phyloP scores from a whole-genome alignment of 352 stramenopile genomes.

The Elongisporangium senticosum region DNA sequence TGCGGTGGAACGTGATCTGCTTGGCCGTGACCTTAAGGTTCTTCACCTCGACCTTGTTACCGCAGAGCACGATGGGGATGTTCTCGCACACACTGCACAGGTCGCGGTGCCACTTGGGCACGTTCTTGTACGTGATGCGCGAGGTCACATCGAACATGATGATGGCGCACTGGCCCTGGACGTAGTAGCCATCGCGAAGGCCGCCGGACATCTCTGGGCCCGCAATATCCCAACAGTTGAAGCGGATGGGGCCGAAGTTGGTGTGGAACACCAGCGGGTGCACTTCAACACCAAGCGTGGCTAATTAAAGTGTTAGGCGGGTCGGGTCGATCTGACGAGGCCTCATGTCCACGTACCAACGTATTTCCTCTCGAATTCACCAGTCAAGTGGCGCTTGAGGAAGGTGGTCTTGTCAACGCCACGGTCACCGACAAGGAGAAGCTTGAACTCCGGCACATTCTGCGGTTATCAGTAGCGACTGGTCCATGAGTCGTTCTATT shows the following conservation, averaged over 20 bases:
- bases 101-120: slow-evolving; percentile 99
- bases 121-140: slow-evolving; percentile 99
- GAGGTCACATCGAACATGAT: slow-evolving; percentile 99
- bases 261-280: slow-evolving; percentile 99
- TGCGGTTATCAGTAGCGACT: slow-evolving; percentile 8
- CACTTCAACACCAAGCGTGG: slow-evolving; percentile 98
- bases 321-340: background rate
- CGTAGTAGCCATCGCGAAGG: slow-evolving; percentile 97
- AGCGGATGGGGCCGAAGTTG: slow-evolving; percentile 98
- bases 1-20: slow-evolving; percentile 99
- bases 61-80: slow-evolving; percentile 99
- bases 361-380: slow-evolving; percentile 99
- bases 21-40: slow-evolving; percentile 99
- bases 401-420: slow-evolving; percentile 99
- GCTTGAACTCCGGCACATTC: slow-evolving; percentile 99
- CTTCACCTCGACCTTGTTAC: slow-evolving; percentile 99
- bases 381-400: slow-evolving; percentile 99
- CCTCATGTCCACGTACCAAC: slow-evolving; percentile 48
- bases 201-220: slow-evolving; percentile 99
- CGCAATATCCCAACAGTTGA: slow-evolving; percentile 99
- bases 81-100: slow-evolving; percentile 99
- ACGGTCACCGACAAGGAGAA: slow-evolving; percentile 99
- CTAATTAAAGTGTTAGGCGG: slow-evolving; percentile 14
- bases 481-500: background rate
- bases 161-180: slow-evolving; percentile 99